These are phyloP conservation scores for Pistacia vera DNA, from an alignment of 345 rosid genomes.

Conservation along the genomic window DNA sequence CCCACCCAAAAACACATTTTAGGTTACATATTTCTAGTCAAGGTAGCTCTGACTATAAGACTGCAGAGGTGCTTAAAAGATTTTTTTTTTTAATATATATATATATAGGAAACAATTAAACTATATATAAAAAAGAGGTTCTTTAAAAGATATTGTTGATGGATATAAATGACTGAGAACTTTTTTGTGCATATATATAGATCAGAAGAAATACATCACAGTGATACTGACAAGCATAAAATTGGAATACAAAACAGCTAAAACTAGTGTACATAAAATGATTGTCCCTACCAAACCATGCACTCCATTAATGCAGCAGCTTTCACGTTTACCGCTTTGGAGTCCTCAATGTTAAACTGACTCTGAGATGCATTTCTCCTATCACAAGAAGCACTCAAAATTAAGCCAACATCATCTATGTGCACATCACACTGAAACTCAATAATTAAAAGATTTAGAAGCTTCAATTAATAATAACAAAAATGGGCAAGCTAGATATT, in stretches of 20 bases:
- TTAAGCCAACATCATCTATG: not conserved
- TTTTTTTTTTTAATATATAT: not conserved
- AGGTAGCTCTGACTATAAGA: not conserved
- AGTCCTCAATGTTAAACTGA: conserved; percentile 40
- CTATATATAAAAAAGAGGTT: too few species aligned
- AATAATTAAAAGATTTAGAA: not conserved
- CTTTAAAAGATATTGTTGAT: too few species aligned
- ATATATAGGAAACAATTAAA: too few species aligned
- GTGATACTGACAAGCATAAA: conserved; percentile 3
- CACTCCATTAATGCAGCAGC: conserved; percentile 53
- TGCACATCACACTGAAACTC: not conserved
- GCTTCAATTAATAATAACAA: not conserved
- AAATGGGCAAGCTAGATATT: too few species aligned
- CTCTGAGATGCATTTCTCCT: conserved; percentile 63
- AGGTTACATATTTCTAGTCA: too few species aligned
- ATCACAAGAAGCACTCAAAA: conserved; percentile 28
- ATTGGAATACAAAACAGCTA: conserved; percentile 13
- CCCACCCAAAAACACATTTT: too few species aligned
- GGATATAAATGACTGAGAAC: not conserved
- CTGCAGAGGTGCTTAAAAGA: not conserved
- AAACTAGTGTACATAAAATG: not conserved
- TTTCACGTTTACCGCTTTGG: conserved; percentile 55
- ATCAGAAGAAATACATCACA: not conserved
- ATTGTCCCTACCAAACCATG: conserved; percentile 61
- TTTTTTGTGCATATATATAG: not conserved